Base-by-base conservation (phyloP, 2,329 filamentous ascomycete genomes). In the Aspergillus sp. region DNA sequence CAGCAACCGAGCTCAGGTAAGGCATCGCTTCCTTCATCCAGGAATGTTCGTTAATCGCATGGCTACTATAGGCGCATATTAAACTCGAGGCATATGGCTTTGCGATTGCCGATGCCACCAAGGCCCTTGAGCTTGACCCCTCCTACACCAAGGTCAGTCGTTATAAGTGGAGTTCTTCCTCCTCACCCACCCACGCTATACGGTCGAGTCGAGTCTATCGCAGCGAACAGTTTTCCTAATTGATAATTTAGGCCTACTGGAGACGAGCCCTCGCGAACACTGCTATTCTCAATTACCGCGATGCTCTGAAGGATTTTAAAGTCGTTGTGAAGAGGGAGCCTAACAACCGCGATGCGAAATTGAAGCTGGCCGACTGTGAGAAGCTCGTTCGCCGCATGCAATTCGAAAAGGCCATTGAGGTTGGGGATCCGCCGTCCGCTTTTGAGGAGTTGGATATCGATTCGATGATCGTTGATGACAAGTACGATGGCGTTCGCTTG, bases 41-140 rank as follows among this genome's bases (percentile, higher is more conserved):
- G 67, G 32, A 55, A 40, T 43, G 19, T 47, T 19, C 33, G 26
- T 33, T 31, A 39, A 40, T 47, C 31, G 30, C 35, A 27, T 6
- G 33, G 39, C 31, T 40, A 40, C 36, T 46, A 27, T 59, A 95
- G 89, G 88, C 88, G 52, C 79, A 98, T 66, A 91, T 98, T 68
- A 97, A 96, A 73, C 84, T 91, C 33, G 93, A 98, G 69, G 83
- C 91, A 13, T 97, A 90, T 64, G 93, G 93, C 33, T 95, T 91
- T 71, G 90, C 93, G 26, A 86, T 97, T 57, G 77, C 83, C 41
- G 93, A 98, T 70, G 89, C 91, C 29, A 88, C 86, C 42, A 94
- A 88, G 68, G 93, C 93, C 11, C 83, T 97, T 61, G 89, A 95
- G 64, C 74, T 97, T 46, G 88, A 97, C 61, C 82, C 89, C 11